Conservation (phyloP, 441 rosid genomes). For the Mallotus repandus region DNA sequence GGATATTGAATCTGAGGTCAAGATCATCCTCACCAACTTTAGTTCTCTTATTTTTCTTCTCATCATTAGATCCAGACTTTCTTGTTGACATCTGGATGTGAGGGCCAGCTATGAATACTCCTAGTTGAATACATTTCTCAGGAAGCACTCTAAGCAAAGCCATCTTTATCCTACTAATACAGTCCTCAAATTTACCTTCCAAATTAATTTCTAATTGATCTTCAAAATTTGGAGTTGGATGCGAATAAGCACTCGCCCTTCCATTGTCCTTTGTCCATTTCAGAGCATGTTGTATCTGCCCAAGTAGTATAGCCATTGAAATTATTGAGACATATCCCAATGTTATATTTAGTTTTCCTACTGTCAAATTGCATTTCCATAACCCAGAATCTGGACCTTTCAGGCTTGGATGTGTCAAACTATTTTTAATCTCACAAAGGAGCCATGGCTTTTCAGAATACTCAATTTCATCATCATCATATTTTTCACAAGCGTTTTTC, state of each 20-base stretch:
- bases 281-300: conserved; percentile 53
- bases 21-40: conserved; percentile 38
- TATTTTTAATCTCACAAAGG: conserved; percentile 60
- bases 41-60: conserved; percentile 25
- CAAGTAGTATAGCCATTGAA: conserved; percentile 54
- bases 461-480: conserved; percentile 48
- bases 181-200: conserved; percentile 39
- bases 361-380: conserved; percentile 61
- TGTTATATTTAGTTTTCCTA: conserved; percentile 62
- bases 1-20: conserved; percentile 61
- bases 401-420: conserved; percentile 44
- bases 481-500: conserved; percentile 42
- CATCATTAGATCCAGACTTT: conserved; percentile 37
- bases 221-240: conserved; percentile 29
- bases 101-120: conserved; percentile 71
- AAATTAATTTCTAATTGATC: conserved; percentile 40
- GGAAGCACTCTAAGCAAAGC: conserved; percentile 52
- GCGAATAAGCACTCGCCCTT: conserved; percentile 33
- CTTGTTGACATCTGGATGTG: conserved; percentile 45
- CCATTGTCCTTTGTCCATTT: conserved; percentile 35
- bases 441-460: conserved; percentile 61
- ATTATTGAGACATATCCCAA: conserved; percentile 55
- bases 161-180: conserved; percentile 40
- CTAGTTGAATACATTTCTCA: conserved; percentile 68
- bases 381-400: conserved; percentile 47